phyloP scores from a whole-genome alignment of 2,329 filamentous ascomycete species.

The Diplocarpon mali region DNA sequence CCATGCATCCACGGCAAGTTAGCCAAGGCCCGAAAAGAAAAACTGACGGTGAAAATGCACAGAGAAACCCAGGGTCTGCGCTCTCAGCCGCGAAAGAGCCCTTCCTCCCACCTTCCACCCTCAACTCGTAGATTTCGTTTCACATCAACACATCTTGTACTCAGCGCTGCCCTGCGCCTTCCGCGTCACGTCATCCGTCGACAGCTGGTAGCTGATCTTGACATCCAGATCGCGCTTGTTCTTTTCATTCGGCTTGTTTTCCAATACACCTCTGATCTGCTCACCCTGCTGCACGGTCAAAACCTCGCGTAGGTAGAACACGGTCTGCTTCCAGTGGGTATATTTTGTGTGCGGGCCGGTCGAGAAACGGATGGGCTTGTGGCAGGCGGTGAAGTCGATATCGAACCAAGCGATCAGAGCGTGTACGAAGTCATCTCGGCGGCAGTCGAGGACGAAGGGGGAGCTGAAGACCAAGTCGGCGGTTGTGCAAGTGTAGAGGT shows the following conservation, averaged over 20 bases:
- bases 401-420: slow-evolving; percentile 98
- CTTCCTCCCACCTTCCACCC: slow-evolving; percentile 10
- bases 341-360: slow-evolving; percentile 98
- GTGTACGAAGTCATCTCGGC: slow-evolving; percentile 90
- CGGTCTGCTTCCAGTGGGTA: slow-evolving; percentile 99
- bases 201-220: slow-evolving; percentile 68
- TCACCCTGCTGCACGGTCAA: slow-evolving; percentile 86
- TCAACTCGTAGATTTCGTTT: background rate
- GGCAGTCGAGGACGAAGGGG: slow-evolving; percentile 64
- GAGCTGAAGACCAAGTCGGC: slow-evolving; percentile 75
- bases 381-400: slow-evolving; percentile 95
- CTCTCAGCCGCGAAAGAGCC: slow-evolving; percentile 27
- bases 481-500: slow-evolving; percentile 81
- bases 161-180: slow-evolving; percentile 56
- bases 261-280: slow-evolving; percentile 59
- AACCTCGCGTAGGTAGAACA: slow-evolving; percentile 93
- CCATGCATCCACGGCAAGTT: background rate
- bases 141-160: slow-evolving; percentile 65
- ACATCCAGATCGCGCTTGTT: slow-evolving; percentile 95
- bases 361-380: slow-evolving; percentile 94
- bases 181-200: slow-evolving; percentile 63
- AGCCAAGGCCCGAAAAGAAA: background rate
- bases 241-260: slow-evolving; percentile 83
- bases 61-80: slow-evolving; percentile 20
- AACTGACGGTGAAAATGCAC: background rate